A percentile compares a stretch with the other conserved stretches of the same genome.
phyloP scores from a whole-genome alignment of 495 filamentous ascomycete genomes.

The Aspergillus wentii region DNA sequence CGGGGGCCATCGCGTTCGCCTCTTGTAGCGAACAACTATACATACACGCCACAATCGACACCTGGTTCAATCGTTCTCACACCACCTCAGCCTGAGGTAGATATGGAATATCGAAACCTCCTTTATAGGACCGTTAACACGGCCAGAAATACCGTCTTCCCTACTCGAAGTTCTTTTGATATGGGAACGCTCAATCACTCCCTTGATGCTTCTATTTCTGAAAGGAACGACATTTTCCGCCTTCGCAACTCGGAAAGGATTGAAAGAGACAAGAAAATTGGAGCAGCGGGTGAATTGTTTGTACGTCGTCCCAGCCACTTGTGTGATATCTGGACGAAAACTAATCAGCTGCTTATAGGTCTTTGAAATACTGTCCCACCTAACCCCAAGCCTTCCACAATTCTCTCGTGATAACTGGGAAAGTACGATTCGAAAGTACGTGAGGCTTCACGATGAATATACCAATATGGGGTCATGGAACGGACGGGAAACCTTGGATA shows the following conservation, averaged over 20 bases:
- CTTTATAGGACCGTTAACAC: conserved; percentile 21
- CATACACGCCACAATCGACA: too few species aligned
- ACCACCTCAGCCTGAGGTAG: neutral
- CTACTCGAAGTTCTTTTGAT: conserved; percentile 8
- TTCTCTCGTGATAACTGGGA: conserved; percentile 35
- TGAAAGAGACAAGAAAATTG: conserved; percentile 18
- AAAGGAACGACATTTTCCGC: neutral
- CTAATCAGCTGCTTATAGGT: too few species aligned
- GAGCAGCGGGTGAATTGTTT: conserved; percentile 43
- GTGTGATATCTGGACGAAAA: too few species aligned
- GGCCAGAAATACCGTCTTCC: conserved; percentile 18
- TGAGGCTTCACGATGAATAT: conserved; percentile 29
- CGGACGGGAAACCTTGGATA: conserved; percentile 37
- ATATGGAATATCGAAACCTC: conserved; percentile 16
- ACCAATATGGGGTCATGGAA: conserved; percentile 26
- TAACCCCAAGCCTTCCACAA: conserved; percentile 14
- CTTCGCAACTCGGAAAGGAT: conserved; percentile 5
- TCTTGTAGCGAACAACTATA: too few species aligned
- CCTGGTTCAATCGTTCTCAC: too few species aligned
- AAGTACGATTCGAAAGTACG: conserved; percentile 36
- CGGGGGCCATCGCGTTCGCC: too few species aligned
- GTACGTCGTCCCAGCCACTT: too few species aligned
- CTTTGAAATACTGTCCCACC: conserved; percentile 31
- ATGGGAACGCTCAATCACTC: conserved; percentile 2
- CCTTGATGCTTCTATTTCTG: neutral